A percentile compares a stretch with the other conserved stretches of the same genome.
Evolutionary conservation across 345 rosid genomes (phyloP).

Genomic region (Rhizophora mangle): DNA sequence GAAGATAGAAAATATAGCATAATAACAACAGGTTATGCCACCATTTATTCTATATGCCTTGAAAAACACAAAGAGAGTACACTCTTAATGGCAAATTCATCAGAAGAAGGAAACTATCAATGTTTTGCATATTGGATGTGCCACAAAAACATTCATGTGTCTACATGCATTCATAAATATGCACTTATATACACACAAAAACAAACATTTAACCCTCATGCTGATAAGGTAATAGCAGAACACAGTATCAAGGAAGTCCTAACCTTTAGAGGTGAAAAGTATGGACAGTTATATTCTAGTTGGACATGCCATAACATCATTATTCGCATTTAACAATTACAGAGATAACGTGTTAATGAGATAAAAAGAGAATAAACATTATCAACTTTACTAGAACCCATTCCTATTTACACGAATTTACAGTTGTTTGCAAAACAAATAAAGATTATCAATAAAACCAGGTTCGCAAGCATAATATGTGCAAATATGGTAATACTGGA

Average conservation of each 20-base stretch:
- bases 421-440: neutral
- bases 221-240: no score
- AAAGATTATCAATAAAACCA: constrained; percentile 2
- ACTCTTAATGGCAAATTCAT: neutral
- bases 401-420: neutral
- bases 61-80: neutral
- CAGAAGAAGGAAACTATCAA: neutral
- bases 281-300: no score
- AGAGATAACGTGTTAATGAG: no score
- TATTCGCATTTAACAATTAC: no score
- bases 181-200: no score
- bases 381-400: no score
- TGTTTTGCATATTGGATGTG: neutral
- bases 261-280: no score
- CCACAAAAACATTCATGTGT: neutral
- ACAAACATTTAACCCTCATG: no score
- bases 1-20: neutral
- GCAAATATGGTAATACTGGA: constrained; percentile 3
- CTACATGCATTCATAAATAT: neutral
- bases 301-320: no score
- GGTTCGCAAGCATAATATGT: no score
- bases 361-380: no score
- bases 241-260: no score
- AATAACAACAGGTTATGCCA: neutral
- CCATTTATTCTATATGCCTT: neutral